Percentiles rank a stretch among this genome's conserved stretches.
phyloP scores from a whole-genome alignment of 495 filamentous ascomycete species.

The Thermothielavioides terrestris region DNA sequence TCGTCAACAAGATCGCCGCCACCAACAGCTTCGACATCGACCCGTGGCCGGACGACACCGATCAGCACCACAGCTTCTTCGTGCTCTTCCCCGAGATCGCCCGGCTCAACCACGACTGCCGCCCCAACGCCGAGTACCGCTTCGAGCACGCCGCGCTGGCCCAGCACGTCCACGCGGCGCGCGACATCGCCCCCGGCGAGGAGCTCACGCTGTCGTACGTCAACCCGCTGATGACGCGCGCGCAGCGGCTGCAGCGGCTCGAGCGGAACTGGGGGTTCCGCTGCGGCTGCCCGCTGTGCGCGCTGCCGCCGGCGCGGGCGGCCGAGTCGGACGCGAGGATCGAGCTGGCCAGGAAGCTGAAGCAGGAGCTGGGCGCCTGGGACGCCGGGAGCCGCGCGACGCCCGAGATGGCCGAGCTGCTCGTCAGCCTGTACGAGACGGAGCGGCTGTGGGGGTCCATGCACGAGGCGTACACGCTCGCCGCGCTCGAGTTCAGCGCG shows the following conservation, averaged over 20 bases:
- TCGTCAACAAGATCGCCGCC: slow-evolving; percentile 19
- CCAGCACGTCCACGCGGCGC: slow-evolving; percentile 31
- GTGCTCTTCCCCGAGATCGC: slow-evolving; percentile 29
- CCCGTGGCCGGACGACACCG: slow-evolving; percentile 15
- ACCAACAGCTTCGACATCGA: slow-evolving; percentile 33
- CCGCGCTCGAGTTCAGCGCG: slow-evolving; percentile 34
- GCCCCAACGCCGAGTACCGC: slow-evolving; percentile 37
- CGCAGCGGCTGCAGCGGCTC: slow-evolving; percentile 20
- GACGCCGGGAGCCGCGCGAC: slow-evolving; percentile 16
- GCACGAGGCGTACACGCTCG: slow-evolving; percentile 31
- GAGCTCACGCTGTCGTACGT: slow-evolving; percentile 37
- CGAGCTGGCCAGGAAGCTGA: slow-evolving; percentile 22
- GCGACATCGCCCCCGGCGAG: slow-evolving; percentile 28
- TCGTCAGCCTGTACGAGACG: slow-evolving; percentile 30
- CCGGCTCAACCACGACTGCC: slow-evolving; percentile 39
- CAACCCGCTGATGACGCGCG: slow-evolving; percentile 25
- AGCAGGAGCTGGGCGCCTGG: slow-evolving; percentile 22
- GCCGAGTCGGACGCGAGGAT: slow-evolving; percentile 30
- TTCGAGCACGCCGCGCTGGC: slow-evolving; percentile 27
- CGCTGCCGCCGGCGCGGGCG: slow-evolving; percentile 8
- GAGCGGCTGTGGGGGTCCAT: slow-evolving; percentile 29
- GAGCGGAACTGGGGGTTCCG: slow-evolving; percentile 33
- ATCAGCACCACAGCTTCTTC: slow-evolving; percentile 22
- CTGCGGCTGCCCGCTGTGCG: slow-evolving; percentile 30
- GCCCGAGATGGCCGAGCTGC: slow-evolving; percentile 29